Percentiles rank a stretch among this genome's conserved stretches.
phyloP scores from a whole-genome alignment of 352 stramenopile genomes.

The Phytophthora vignae region DNA sequence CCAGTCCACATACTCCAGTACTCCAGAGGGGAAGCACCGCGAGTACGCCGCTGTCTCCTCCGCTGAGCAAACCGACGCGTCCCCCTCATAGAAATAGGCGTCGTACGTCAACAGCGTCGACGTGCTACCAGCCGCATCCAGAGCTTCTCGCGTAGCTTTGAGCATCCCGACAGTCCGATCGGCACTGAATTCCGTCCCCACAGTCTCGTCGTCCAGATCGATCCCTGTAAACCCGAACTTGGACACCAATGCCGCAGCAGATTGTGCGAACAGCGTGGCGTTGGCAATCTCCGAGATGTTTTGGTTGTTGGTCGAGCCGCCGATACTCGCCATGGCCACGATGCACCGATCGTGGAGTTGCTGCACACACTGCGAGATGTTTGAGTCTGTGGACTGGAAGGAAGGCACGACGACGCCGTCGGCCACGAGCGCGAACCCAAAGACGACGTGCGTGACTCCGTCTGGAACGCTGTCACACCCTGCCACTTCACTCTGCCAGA shows the following conservation, averaged over 20 bases:
- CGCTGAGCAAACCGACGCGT: constrained; percentile 64
- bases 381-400: constrained; percentile 68
- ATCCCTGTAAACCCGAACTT: constrained; percentile 80
- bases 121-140: constrained; percentile 40
- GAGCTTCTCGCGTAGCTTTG: constrained; percentile 50
- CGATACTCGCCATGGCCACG: constrained; percentile 63
- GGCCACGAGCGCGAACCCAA: constrained; percentile 76
- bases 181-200: constrained; percentile 63
- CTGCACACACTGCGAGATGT: constrained; percentile 65
- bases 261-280: constrained; percentile 54
- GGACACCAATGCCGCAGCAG: constrained; percentile 50
- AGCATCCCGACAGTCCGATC: constrained; percentile 56
- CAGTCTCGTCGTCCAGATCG: constrained; percentile 81
- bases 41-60: constrained; percentile 49
- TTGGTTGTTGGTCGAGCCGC: constrained; percentile 77
- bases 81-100: constrained; percentile 70
- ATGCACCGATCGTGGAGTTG: constrained; percentile 71
- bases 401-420: constrained; percentile 55
- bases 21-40: constrained; percentile 64
- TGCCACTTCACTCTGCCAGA: constrained; percentile 83
- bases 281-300: constrained; percentile 61
- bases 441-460: constrained; percentile 80
- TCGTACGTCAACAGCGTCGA: constrained; percentile 74
- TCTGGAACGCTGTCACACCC: constrained; percentile 76
- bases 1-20: constrained; percentile 73